Base-by-base conservation (phyloP, 208 protist genomes). In the Phytomonas sp. region DNA sequence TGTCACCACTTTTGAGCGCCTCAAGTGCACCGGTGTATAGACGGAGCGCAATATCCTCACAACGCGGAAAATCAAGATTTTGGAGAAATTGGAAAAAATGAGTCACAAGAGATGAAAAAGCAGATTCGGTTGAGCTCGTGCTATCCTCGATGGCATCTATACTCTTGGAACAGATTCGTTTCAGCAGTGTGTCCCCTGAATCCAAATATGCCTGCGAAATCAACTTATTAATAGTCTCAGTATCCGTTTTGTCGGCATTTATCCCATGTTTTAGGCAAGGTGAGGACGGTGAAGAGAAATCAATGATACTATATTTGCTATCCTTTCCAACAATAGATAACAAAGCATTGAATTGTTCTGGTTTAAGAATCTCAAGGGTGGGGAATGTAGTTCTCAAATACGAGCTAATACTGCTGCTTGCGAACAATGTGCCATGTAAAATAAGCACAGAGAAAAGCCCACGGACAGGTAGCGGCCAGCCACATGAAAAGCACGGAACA, bases 391-490 rank as follows among this genome's bases (percentile, higher is more conserved):
- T 26, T 23, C 46, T 23, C 46, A 56, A 56, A 56, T 56, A 56
- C 20, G 46, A 56, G 20, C 46, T 56, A 56, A 26, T 56, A 26
- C 17, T 56, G 6, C 46, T 26, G 46, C 46, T 56, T 26, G 46
- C 46, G 0, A 56, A 69, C 79, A 56, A 56, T 56, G 46, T 23
- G 23, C 46, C 46, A 56, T 56, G 46, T 36, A 93, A 59, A 59
- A 88, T 64, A 66, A 87, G 67, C 60, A 89, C 77, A 11, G 84
- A 83, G 68, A 87, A 92, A 37, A 89, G 66, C 5, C 85, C 84
- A 34, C 78, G 72, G 33, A 95, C 67, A 23, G 79, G 62, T 60
- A 36, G 63, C 9, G 90, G 87, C 90, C 90, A 95, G 30, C 90
- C 87, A 62, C 77, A 83, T 17, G 70, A 67, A 4, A 89, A 78